A percentile compares a stretch with the other conserved stretches of the same genome.
Evolutionary conservation across 345 rosid genomes (phyloP).

Genomic region (Ceriops tagal): DNA sequence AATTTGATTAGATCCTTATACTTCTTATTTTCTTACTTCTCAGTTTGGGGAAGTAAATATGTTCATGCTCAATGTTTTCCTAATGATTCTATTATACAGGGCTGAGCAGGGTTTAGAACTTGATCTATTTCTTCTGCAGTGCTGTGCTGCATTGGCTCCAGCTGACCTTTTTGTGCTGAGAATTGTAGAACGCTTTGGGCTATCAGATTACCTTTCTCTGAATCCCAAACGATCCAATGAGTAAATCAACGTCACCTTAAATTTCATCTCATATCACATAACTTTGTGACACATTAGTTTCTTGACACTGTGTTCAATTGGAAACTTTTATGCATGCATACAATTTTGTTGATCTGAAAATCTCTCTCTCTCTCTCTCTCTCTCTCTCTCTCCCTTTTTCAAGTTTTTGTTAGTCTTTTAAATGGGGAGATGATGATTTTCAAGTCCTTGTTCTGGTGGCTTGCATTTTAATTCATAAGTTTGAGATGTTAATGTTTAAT

Average conservation of each 20-base stretch:
- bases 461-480: too few species aligned
- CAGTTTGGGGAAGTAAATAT: not conserved
- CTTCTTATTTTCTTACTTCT: not conserved
- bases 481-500: too few species aligned
- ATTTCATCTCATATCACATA: not conserved
- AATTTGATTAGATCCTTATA: not conserved
- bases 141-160: slow-evolving; percentile 95
- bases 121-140: slow-evolving; percentile 93
- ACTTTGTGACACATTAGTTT: not conserved
- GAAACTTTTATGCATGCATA: not conserved
- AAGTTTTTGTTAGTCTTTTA: too few species aligned
- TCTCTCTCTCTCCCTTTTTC: not conserved
- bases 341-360: too few species aligned
- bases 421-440: too few species aligned
- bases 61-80: slow-evolving; percentile 6
- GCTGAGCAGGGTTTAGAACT: slow-evolving; percentile 86
- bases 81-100: slow-evolving; percentile 51
- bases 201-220: slow-evolving; percentile 56
- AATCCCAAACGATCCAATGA: slow-evolving; percentile 48
- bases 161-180: slow-evolving; percentile 73
- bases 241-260: slow-evolving; percentile 41
- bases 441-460: too few species aligned
- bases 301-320: not conserved
- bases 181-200: slow-evolving; percentile 78
- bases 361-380: not conserved